Evolutionary conservation across 768 basidiomycete genomes (phyloP).

Genomic region (Lyophyllum shimeji): DNA sequence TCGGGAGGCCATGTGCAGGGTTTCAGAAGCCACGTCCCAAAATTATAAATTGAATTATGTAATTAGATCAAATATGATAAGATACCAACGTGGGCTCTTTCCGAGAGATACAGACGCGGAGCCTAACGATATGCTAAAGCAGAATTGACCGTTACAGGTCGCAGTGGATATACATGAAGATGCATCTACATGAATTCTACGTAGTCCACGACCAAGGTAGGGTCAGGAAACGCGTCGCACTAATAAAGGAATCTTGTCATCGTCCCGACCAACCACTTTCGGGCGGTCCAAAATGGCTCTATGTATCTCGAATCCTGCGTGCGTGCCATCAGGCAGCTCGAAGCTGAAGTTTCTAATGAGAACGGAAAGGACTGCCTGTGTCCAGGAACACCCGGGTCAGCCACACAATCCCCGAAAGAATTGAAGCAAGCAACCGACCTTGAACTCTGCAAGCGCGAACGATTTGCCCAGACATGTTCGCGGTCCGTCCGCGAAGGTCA

Average conservation of each 20-base stretch:
- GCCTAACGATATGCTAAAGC: too few relatives aligned
- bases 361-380: conserved; percentile 40
- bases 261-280: conserved; percentile 30
- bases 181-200: too few relatives aligned
- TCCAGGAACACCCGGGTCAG: neutral
- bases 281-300: conserved; percentile 33
- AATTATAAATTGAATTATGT: neutral
- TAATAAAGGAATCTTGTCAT: conserved; percentile 27
- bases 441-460: conserved; percentile 43
- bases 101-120: too few relatives aligned
- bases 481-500: conserved; percentile 46
- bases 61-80: neutral
- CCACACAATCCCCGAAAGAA: neutral
- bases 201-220: neutral
- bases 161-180: too few relatives aligned
- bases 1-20: too few relatives aligned
- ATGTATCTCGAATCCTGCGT: conserved; percentile 31
- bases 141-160: too few relatives aligned
- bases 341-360: conserved; percentile 42
- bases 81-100: neutral
- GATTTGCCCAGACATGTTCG: conserved; percentile 42
- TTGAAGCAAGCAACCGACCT: conserved; percentile 23
- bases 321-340: conserved; percentile 33
- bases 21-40: neutral
- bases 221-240: conserved; percentile 20